Percentiles rank a stretch among this genome's conserved stretches.
These are phyloP conservation scores for Fusarium euwallaceae DNA, from an alignment of 2,329 filamentous ascomycete species.

Conservation along the genomic window DNA sequence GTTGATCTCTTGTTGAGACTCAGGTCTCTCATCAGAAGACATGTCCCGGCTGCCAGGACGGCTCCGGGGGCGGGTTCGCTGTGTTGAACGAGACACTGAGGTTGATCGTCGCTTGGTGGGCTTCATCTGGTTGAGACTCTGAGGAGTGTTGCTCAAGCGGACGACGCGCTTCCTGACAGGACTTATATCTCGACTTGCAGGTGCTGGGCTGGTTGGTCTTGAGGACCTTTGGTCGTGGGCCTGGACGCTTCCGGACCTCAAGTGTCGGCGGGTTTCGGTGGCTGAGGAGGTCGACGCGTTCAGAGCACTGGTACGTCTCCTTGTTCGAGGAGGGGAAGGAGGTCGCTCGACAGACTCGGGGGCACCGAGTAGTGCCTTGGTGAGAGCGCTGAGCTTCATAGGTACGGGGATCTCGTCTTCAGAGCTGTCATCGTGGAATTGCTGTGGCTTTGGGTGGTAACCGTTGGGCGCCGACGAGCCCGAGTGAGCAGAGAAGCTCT, in stretches of 20 bases:
- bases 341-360: slow-evolving; percentile 58
- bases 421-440: slow-evolving; percentile 81
- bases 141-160: slow-evolving; percentile 66
- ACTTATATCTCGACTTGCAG: slow-evolving; percentile 61
- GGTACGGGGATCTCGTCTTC: slow-evolving; percentile 94
- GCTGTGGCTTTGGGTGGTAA: slow-evolving; percentile 60
- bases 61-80: slow-evolving; percentile 51
- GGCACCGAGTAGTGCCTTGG: slow-evolving; percentile 82
- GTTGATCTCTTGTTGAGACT: slow-evolving; percentile 60
- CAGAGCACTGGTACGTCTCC: slow-evolving; percentile 63
- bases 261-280: slow-evolving; percentile 60
- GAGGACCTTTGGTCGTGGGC: slow-evolving; percentile 54
- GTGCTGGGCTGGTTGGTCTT: slow-evolving; percentile 58
- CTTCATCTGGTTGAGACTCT: slow-evolving; percentile 57
- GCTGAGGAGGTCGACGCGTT: slow-evolving; percentile 59
- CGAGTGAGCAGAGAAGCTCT: slow-evolving; percentile 57
- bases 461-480: slow-evolving; percentile 46
- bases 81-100: slow-evolving; percentile 59
- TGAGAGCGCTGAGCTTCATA: slow-evolving; percentile 93
- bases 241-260: slow-evolving; percentile 64
- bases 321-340: slow-evolving; percentile 61
- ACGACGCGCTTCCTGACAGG: slow-evolving; percentile 70
- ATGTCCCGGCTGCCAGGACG: slow-evolving; percentile 59
- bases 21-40: slow-evolving; percentile 56
- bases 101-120: slow-evolving; percentile 63